Evolutionary conservation across 257 asterid genomes (phyloP).

Genomic region (Cynanchum wilfordii): DNA sequence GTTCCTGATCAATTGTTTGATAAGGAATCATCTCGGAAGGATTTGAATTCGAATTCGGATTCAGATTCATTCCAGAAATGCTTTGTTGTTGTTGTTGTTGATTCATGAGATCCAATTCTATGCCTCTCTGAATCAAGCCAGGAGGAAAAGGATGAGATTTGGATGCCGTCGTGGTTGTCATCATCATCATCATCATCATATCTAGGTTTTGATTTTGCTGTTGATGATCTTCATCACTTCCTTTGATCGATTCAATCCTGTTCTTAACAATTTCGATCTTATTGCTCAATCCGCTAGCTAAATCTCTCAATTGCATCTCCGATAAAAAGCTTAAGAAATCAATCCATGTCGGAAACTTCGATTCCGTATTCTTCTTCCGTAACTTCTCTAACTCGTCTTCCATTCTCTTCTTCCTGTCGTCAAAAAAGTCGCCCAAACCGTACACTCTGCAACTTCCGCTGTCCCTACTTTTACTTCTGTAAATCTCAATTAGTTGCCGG

Average conservation of each 20-base stretch:
- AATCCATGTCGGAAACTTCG: slow-evolving; percentile 36
- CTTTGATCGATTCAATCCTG: slow-evolving; percentile 29
- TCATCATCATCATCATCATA: slow-evolving; percentile 3
- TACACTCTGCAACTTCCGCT: slow-evolving; percentile 29
- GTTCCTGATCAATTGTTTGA: slow-evolving; percentile 12
- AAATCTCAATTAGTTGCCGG: slow-evolving; percentile 31
- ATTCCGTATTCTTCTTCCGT: slow-evolving; percentile 36
- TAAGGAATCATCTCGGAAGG: slow-evolving; percentile 3
- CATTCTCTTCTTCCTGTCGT: slow-evolving; percentile 34
- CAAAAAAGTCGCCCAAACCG: slow-evolving; percentile 43
- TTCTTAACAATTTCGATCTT: slow-evolving; percentile 23
- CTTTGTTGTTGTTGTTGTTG: slow-evolving; percentile 22
- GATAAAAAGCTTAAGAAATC: slow-evolving; percentile 20
- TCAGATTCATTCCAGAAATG: slow-evolving; percentile 8
- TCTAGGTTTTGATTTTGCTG: neutral
- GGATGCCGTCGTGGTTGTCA: slow-evolving; percentile 6
- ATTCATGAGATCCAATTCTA: slow-evolving; percentile 19
- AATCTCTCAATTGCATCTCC: slow-evolving; percentile 30
- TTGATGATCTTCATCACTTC: neutral
- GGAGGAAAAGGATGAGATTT: neutral
- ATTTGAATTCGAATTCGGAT: neutral
- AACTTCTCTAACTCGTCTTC: slow-evolving; percentile 45
- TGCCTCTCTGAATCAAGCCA: slow-evolving; percentile 21
- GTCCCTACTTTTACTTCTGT: slow-evolving; percentile 36
- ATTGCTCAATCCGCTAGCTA: slow-evolving; percentile 19